Evolutionary conservation across 2,329 filamentous ascomycete genomes (phyloP), one percentile per base, ranked within the genome.

Genomic region (Epichloe bromicola): DNA sequence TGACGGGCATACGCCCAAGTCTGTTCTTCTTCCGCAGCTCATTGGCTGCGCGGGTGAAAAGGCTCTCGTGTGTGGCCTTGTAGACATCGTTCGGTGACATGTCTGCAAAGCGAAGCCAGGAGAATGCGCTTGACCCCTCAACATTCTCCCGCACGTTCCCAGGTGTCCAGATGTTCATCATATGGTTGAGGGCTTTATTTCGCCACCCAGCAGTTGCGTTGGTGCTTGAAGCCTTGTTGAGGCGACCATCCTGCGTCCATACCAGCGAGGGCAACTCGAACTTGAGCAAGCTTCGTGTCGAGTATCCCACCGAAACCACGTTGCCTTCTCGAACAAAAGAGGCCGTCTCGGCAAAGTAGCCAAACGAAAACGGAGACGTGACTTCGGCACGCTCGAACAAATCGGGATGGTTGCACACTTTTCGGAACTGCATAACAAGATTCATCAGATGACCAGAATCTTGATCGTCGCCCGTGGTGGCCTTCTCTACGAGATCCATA

Each of bases 351-450:
- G 90, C 93, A 67, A 91, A 98, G 64, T 85, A 80, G n/a, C 83
- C 81, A 59, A 85, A 82, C 1, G 88, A 85, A 60, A 91, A 84
- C 0, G 93, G 88, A 8, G 90, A 95, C 23, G 80, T 84, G 8
- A 88, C 95, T 54, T 97, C 91, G 10, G 91, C 90, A 44, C 93
- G 85, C 68, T 98, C 90, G 59, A 98, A 98, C 36, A 98, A 70
- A 69, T 98, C 93, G 0, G 93, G 93, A 65, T 98, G 93, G 63
- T 98, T 98, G 73, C 93, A 98, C 52, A 98, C 93, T 71, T 98
- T 98, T 60, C 93, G 82, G 79, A 98, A 98, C 70, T 98, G 93
- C 93, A 98, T 98, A 56, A 98, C 93, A 57, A 98, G 75, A 68
- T 98, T 98, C 93, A 98, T 97, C 61, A 98, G 71, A 1, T 91